Base-by-base conservation (phyloP, 2,329 filamentous ascomycete genomes). In the Neodidymelliopsis sp. region DNA sequence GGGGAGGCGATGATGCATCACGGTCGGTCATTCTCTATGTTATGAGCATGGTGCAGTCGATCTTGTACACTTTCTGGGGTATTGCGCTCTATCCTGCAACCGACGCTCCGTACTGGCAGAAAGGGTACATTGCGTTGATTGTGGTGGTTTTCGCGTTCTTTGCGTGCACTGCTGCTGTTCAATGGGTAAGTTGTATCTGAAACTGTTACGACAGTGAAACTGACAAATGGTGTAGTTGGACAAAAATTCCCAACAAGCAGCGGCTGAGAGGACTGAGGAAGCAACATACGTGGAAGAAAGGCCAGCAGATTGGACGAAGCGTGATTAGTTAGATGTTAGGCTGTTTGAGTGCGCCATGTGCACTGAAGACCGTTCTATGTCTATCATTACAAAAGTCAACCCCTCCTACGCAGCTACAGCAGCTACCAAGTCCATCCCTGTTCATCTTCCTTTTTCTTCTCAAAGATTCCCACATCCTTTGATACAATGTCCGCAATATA, bases 31-130 rank as follows among this genome's bases (percentile, higher is more conserved):
- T 72, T 0, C 53, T 79, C 0, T 74, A 72, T 29, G 66, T 67
- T 0, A 77, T 78, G 74, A 76, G 74, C 9, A 70, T 73, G 18
- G 67, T 69, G 2, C 69, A 71, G 11, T 70, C 69, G 30, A 60
- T 73, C 1, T 49, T 79, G 19, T 78, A 75, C 51, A 77, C 77
- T 0, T 78, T 77, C 37, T 79, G 76, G 76, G 76, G 75, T 0
- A 75, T 79, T 4, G 59, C 67, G 0, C 54, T 79, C 6, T 78
- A 78, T 27, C 63, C 73, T 10, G 75, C 74, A 0, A 68, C 66
- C 4, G 73, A 78, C 49, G 75, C 74, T 0, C 75, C 75, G 3
- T 77, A 77, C 41, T 77, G 76, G 66, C 66, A 60, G 35, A 74
- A 72, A 37, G 73, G 73, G 0, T 67, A 61, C 6, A 71, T 74